phyloP scores from a whole-genome alignment of 2,329 filamentous ascomycete genomes.

The Lecanicillium sp. region DNA sequence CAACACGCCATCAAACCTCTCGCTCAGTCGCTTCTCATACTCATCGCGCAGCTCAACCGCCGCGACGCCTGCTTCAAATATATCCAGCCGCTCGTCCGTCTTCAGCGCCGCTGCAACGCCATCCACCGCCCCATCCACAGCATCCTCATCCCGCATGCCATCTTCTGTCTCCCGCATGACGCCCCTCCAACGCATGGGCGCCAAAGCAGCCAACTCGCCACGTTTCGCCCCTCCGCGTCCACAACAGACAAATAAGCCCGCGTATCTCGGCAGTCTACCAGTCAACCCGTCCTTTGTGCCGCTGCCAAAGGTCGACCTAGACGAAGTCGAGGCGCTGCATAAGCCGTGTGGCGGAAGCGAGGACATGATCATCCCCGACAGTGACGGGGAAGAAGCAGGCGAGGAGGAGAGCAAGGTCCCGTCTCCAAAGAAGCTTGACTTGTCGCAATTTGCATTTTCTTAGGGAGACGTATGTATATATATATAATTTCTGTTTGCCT shows the following conservation, averaged over 20 bases:
- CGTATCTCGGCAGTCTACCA: conserved; percentile 18
- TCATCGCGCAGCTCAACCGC: conserved; percentile 14
- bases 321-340: conserved; percentile 45
- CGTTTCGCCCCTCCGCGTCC: not conserved
- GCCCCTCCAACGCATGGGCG: conserved; percentile 45
- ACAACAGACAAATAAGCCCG: not conserved
- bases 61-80: conserved; percentile 26
- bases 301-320: conserved; percentile 44
- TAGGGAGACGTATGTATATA: not conserved
- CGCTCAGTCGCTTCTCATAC: conserved; percentile 26
- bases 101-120: conserved; percentile 27
- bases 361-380: conserved; percentile 46
- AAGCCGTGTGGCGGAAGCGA: conserved; percentile 39
- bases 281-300: conserved; percentile 48
- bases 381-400: conserved; percentile 36
- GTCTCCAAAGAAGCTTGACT: conserved; percentile 27
- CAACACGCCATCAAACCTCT: conserved; percentile 19
- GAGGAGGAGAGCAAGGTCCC: conserved; percentile 19
- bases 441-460: conserved; percentile 39
- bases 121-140: conserved; percentile 28
- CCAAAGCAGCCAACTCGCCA: conserved; percentile 26
- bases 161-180: conserved; percentile 34
- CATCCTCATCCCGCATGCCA: conserved; percentile 29
- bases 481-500: not conserved
- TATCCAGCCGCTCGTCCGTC: conserved; percentile 25